Evolutionary conservation across 345 rosid species (phyloP), one percentile per base, ranked within the genome.

Genomic region (Populus ilicifolia): DNA sequence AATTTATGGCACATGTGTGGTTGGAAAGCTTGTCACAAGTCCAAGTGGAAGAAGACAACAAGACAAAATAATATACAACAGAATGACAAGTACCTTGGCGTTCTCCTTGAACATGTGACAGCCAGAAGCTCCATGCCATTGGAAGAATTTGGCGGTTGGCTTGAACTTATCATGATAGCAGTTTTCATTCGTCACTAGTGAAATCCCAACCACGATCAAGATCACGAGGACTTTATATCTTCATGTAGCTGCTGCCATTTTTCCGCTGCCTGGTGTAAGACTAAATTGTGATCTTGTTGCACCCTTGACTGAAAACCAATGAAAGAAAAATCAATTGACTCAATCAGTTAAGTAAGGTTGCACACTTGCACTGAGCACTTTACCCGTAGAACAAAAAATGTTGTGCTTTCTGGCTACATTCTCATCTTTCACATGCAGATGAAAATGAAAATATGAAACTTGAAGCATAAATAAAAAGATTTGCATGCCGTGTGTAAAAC

Each of bases 221-320:
- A 46, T 20, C 18, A 0, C 43, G 13, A 20, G 9, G 13, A 17
- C 48, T 2, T 16, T 35, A 36, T 66, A 36, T 35, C 21, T 66
- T 85, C 78, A 82, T 72, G 80, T 14, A 13, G 80, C 67, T 41
- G 75, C 35, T 21, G 83, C 83, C 62, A 76, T 52, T 11, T 79
- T 86, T 78, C 78, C 70, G 69, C 70, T 78, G n/a, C 50, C 75
- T 5, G 67, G 78, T 48, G 46, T 23, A 23, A 75, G 75, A 70
- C 76, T 81, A 5, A 39, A 41, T 39, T 67, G 78, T 41, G 77
- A 27, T 74, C 80, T 76, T 20, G 79, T 35, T 43, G 75, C 68
- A 0, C 73, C 71, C 74, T 52, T 84, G 38, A 79, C 87, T 84
- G 87, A 44, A 73, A 79, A 78, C 11, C 75, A 77, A 41, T 54